Conservation (phyloP, 163 green algal genomes). For the Coccomyxa subellipsoidea region DNA sequence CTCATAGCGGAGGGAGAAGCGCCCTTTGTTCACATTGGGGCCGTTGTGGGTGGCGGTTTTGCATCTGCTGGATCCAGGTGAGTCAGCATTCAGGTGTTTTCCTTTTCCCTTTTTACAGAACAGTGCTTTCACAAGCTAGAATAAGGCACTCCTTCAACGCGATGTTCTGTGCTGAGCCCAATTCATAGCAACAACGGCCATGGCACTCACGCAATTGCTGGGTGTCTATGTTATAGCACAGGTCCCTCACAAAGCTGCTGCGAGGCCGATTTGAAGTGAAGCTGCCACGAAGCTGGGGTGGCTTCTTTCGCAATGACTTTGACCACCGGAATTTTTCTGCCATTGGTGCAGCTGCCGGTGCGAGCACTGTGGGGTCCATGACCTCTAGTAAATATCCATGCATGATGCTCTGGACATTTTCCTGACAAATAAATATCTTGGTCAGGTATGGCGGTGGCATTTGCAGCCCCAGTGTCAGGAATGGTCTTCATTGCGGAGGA, state of each 20-base stretch:
- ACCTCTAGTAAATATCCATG: no score
- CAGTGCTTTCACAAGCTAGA: no score
- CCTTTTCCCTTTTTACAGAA: no score
- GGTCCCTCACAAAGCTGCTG: background rate
- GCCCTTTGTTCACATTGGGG: conserved; percentile 1
- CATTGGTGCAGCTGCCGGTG: background rate
- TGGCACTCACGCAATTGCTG: background rate
- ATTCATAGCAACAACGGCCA: no score
- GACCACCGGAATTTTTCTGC: background rate
- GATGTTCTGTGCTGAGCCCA: no score
- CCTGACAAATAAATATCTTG: no score
- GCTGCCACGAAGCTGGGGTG: background rate
- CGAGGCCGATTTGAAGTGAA: background rate
- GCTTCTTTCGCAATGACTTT: background rate
- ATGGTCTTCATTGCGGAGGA: conserved; percentile 3
- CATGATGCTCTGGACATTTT: no score
- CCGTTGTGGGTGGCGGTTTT: conserved; percentile 2
- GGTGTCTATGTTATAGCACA: background rate
- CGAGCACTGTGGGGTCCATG: no score
- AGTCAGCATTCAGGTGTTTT: background rate
- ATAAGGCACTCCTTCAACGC: no score
- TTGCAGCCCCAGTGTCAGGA: background rate
- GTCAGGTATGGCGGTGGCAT: background rate
- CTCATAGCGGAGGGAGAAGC: conserved; percentile 2
- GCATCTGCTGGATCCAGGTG: background rate